phyloP scores from a whole-genome alignment of 805 yeast genomes.

The Metschnikowia peoriensis region DNA sequence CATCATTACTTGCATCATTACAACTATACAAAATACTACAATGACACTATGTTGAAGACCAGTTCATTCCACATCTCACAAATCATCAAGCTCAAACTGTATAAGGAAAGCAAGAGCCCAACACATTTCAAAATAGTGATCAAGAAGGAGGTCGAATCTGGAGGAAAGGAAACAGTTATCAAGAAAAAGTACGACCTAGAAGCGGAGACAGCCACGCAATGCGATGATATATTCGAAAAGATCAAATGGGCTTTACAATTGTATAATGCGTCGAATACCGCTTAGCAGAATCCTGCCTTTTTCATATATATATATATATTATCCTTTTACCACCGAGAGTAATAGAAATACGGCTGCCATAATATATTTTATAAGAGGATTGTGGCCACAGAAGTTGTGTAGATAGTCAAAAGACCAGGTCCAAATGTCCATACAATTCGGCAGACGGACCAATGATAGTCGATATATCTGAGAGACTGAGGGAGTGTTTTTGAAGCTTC shows the following conservation, averaged over 20 bases:
- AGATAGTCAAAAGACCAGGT: too few relatives aligned
- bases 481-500: too few relatives aligned
- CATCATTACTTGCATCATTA: conserved; percentile 40
- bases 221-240: conserved; percentile 74
- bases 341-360: too few relatives aligned
- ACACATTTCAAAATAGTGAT: conserved; percentile 80
- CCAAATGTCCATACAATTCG: too few relatives aligned
- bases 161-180: conserved; percentile 54
- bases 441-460: too few relatives aligned
- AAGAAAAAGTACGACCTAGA: conserved; percentile 86
- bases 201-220: conserved; percentile 57
- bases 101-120: conserved; percentile 59
- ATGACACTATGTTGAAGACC: conserved; percentile 78
- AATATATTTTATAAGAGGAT: too few relatives aligned
- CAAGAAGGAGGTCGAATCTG: conserved; percentile 28
- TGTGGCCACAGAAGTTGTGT: too few relatives aligned
- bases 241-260: conserved; percentile 57
- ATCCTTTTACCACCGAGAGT: too few relatives aligned
- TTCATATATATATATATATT: background rate
- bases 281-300: background rate
- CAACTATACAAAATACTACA: conserved; percentile 39
- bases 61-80: conserved; percentile 84
- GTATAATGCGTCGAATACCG: conserved; percentile 38
- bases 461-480: too few relatives aligned
- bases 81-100: conserved; percentile 70